phyloP scores from a whole-genome alignment of 192 early-diverging fungal species.

The Physocladia obscura region DNA sequence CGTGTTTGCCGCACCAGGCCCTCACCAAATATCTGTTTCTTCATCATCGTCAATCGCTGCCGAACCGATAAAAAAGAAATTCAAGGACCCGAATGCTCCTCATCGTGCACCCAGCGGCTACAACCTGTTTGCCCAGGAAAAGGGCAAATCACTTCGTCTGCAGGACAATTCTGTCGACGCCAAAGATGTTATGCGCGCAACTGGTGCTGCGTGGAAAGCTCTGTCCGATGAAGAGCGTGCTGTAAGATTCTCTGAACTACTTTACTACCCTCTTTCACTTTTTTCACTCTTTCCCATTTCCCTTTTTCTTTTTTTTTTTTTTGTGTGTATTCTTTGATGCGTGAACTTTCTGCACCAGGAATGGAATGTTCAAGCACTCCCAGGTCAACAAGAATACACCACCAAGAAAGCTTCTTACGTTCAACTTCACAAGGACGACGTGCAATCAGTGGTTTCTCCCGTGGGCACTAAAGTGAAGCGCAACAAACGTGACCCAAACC shows the following conservation, averaged over 20 bases:
- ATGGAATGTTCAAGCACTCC: neutral
- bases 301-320: neutral
- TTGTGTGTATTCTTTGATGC: neutral
- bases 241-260: too few relatives aligned
- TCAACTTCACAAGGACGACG: neutral
- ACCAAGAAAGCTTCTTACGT: neutral
- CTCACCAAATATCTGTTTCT: too few relatives aligned
- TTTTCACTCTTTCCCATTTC: neutral
- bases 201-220: neutral
- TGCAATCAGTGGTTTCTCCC: neutral
- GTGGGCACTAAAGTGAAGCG: neutral
- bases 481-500: neutral
- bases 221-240: neutral
- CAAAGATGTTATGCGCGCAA: neutral
- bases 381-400: neutral
- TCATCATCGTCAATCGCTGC: too few relatives aligned
- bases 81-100: neutral
- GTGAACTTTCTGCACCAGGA: neutral
- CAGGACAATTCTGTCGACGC: neutral
- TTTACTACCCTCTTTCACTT: too few relatives aligned
- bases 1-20: too few relatives aligned
- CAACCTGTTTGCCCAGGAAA: neutral
- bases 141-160: neutral
- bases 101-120: neutral
- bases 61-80: conserved; percentile 3